Conservation (phyloP, 2,329 filamentous ascomycete species). For the Trichoderma arundinaceum region DNA sequence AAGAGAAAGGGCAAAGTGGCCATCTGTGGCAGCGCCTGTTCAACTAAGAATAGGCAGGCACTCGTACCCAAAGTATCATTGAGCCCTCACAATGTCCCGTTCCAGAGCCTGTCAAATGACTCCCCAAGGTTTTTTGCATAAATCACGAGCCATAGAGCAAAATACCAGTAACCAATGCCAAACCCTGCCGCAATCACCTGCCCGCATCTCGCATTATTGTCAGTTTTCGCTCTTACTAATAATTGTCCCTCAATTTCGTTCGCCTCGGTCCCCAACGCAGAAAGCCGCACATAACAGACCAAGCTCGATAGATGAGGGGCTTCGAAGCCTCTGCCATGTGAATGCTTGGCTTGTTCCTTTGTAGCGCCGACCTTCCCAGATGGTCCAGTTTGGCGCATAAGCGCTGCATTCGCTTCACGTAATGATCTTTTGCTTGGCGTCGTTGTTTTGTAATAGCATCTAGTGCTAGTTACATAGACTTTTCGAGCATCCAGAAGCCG, state of each 20-base stretch:
- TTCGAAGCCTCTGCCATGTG: slow-evolving; percentile 13
- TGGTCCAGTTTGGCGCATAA: background rate
- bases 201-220: background rate
- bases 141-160: slow-evolving; percentile 3
- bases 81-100: background rate
- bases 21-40: background rate
- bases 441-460: background rate
- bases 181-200: slow-evolving; percentile 3
- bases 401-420: background rate
- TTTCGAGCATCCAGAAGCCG: background rate
- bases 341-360: background rate
- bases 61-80: background rate
- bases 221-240: background rate
- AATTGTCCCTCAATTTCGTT: background rate
- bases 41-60: background rate
- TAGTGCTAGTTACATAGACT: background rate
- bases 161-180: slow-evolving; percentile 7
- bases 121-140: background rate
- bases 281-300: background rate
- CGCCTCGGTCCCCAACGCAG: slow-evolving; percentile 16
- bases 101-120: slow-evolving; percentile 10
- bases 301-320: slow-evolving; percentile 1
- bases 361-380: slow-evolving; percentile 5
- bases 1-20: background rate
- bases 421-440: slow-evolving; percentile 2